These are phyloP conservation scores for Erythrophleum ivorense DNA, from an alignment of 331 rosid genomes.

Conservation along the genomic window DNA sequence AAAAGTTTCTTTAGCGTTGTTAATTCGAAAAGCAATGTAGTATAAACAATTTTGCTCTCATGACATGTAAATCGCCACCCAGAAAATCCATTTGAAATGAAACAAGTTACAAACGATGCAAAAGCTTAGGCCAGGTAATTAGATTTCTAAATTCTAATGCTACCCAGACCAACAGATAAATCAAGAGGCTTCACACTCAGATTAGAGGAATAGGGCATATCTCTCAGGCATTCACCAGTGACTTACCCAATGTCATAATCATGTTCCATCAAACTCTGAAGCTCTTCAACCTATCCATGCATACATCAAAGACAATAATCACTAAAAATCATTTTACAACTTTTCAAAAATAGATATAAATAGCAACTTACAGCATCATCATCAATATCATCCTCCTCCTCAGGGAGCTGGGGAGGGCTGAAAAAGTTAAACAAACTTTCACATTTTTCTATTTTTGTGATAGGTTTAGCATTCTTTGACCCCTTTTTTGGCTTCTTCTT, in stretches of 20 bases:
- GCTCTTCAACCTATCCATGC: constrained; percentile 64
- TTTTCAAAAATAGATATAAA: constrained; percentile 26
- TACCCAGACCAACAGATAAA: constrained; percentile 3
- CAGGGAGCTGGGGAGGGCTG: constrained; percentile 71
- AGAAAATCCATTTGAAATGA: constrained; percentile 17
- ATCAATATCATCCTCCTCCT: constrained; percentile 62
- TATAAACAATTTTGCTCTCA: constrained; percentile 16
- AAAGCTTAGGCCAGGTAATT: constrained; percentile 1
- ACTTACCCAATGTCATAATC: constrained; percentile 77
- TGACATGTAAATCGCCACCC: constrained; percentile 11
- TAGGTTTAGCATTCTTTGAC: constrained; percentile 57
- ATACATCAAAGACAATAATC: constrained; percentile 32
- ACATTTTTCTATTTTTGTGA: constrained; percentile 63
- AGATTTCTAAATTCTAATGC: constrained; percentile 16
- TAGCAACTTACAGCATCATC: constrained; percentile 59
- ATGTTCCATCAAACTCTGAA: constrained; percentile 64
- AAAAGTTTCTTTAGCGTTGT: neutral
- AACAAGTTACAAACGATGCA: constrained; percentile 16
- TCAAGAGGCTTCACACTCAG: neutral
- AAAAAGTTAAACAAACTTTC: constrained; percentile 80
- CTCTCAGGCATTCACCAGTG: constrained; percentile 26
- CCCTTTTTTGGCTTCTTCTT: constrained; percentile 71
- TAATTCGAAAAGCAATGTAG: neutral
- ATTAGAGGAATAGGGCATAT: constrained; percentile 18
- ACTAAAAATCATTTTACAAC: constrained; percentile 14